These are phyloP conservation scores for Dendrobium catenatum DNA, from an alignment of 106 monocot genomes.

Conservation along the genomic window DNA sequence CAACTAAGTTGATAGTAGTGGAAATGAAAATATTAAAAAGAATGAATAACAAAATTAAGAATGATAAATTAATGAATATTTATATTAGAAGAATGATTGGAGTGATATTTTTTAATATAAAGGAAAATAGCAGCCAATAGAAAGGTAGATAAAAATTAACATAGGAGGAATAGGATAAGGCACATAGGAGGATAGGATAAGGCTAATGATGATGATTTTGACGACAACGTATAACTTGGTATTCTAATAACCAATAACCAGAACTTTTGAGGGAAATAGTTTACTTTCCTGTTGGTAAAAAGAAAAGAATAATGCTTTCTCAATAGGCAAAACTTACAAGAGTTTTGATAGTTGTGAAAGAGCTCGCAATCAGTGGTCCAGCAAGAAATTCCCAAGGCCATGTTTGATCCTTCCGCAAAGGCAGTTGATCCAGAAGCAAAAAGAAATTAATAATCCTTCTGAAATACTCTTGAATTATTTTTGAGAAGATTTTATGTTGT, in stretches of 20 bases:
- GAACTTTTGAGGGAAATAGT: background rate
- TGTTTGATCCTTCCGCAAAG: slow-evolving; percentile 36
- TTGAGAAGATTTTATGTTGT: slow-evolving; percentile 30
- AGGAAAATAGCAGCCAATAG: background rate
- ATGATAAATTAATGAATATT: too few relatives aligned
- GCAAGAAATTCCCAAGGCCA: slow-evolving; percentile 76
- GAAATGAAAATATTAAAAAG: too few relatives aligned
- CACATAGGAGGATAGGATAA: too few relatives aligned
- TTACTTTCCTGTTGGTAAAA: background rate
- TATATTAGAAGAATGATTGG: background rate
- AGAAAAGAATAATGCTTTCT: background rate
- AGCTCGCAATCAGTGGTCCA: slow-evolving; percentile 50
- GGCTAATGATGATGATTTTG: background rate
- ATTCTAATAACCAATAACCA: background rate
- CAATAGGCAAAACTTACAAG: slow-evolving; percentile 36
- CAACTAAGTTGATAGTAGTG: too few relatives aligned
- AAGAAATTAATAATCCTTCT: slow-evolving; percentile 55
- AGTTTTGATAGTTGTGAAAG: slow-evolving; percentile 47
- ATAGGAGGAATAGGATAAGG: background rate
- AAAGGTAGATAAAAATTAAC: background rate
- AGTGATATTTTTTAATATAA: background rate
- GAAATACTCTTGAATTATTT: slow-evolving; percentile 30
- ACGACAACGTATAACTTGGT: background rate
- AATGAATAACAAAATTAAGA: too few relatives aligned
- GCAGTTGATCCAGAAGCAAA: slow-evolving; percentile 36